These are phyloP conservation scores for Rosa chinensis DNA, from an alignment of 306 rosid genomes.

Conservation along the genomic window DNA sequence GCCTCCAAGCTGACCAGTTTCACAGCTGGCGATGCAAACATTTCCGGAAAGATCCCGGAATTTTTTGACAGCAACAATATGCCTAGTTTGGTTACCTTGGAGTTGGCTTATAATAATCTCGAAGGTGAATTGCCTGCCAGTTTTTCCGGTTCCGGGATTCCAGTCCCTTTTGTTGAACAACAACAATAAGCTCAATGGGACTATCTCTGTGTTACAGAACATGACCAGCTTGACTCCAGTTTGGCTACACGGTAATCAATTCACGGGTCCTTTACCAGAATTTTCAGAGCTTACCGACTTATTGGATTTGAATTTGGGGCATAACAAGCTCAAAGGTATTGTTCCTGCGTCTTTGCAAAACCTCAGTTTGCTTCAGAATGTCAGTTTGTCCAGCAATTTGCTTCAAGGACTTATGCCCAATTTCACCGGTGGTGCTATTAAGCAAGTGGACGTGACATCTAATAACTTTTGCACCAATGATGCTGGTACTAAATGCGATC, in stretches of 20 bases:
- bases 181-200: slow-evolving; percentile 57
- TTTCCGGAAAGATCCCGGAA: slow-evolving; percentile 57
- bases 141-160: slow-evolving; percentile 41
- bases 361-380: slow-evolving; percentile 54
- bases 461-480: slow-evolving; percentile 51
- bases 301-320: slow-evolving; percentile 46
- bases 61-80: slow-evolving; percentile 43
- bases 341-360: slow-evolving; percentile 52
- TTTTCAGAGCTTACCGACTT: slow-evolving; percentile 36
- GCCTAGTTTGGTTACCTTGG: slow-evolving; percentile 45
- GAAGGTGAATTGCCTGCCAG: slow-evolving; percentile 63
- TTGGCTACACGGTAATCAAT: slow-evolving; percentile 61
- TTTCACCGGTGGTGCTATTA: slow-evolving; percentile 28
- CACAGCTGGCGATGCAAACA: slow-evolving; percentile 37
- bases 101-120: slow-evolving; percentile 46
- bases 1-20: slow-evolving; percentile 36
- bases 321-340: slow-evolving; percentile 60
- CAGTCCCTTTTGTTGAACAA: slow-evolving; percentile 52
- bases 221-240: slow-evolving; percentile 52
- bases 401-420: slow-evolving; percentile 74
- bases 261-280: slow-evolving; percentile 82
- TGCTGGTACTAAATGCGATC: slow-evolving; percentile 49
- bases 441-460: slow-evolving; percentile 32
- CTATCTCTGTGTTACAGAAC: slow-evolving; percentile 47
- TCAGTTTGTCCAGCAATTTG: slow-evolving; percentile 65